Base-by-base conservation (phyloP, 257 asterid genomes). In the Solanum lycopersicoides region DNA sequence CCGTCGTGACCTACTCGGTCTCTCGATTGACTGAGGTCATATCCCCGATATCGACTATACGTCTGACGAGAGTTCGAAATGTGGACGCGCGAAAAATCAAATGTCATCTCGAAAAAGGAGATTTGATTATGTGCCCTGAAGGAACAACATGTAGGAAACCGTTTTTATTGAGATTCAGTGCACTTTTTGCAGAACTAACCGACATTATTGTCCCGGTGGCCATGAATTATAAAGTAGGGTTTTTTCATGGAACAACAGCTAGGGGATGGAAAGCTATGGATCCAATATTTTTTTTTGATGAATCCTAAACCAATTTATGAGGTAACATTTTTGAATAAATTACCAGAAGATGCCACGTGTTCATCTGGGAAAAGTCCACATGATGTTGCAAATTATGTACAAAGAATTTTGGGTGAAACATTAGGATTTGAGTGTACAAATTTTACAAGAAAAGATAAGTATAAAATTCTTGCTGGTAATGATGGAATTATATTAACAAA, bases 121-220 rank as follows among this genome's bases (percentile, higher is more conserved):
- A 96, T 59, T 80, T 96, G 2, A 97, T 89, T 1, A 95, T 94
- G 16, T 96, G 98, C 82, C 98, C 96, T 0, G 98, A 96, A 80
- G 99, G 99, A 5, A 96, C 99, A 20, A 96, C 99, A 1, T 96
- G 99, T 34, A 88, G 99, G 42, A 98, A 96, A 83, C 98, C 99
- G 0, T 96, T 95, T 66, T 88, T 96, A 5, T 71, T 96, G 37
- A 87, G 99, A 41, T 96, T 96, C 84, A 96, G 98, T 79, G 95
- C 94, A 0, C 96, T 95, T 12, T 96, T 96, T 69, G 98, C 98
- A 0, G 98, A 96, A 75, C 63, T 96, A 21, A 95, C 99, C 0
- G 97, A 96, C 41, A 91, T 91, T 5, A 96, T 94, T 4, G 99
- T 96, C 7, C 98, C 98, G 0, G 99, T 95, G 65, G 99, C 98